Percentiles rank a stretch among this genome's conserved stretches.
Conservation (phyloP, 371 early-diverging fungal species). For the Cokeromyces recurvatus region DNA sequence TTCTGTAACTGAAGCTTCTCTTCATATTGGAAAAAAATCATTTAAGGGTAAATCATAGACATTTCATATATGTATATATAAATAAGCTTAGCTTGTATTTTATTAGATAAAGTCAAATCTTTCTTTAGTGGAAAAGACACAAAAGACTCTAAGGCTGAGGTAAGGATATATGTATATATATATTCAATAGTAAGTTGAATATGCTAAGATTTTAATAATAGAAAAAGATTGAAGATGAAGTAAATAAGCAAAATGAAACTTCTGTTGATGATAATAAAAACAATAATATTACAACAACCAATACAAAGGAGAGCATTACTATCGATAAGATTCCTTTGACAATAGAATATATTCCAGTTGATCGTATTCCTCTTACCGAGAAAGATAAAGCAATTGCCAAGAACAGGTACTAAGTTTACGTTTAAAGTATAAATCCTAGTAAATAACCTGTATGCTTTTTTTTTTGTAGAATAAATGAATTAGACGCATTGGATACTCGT, state of each 20-base stretch:
- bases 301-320: constrained; percentile 26
- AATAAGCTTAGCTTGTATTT: too few relatives aligned
- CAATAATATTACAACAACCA: constrained; percentile 15
- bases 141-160: constrained; percentile 14
- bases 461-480: constrained; percentile 20
- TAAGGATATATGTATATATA: background rate
- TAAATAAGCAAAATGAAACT: constrained; percentile 12
- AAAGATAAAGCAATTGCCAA: constrained; percentile 33
- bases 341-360: constrained; percentile 39
- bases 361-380: constrained; percentile 35
- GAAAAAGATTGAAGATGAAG: constrained; percentile 3
- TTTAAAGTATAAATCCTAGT: too few relatives aligned
- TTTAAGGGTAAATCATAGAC: constrained; percentile 36
- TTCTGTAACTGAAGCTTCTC: constrained; percentile 52
- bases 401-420: constrained; percentile 36
- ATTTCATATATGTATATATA: too few relatives aligned
- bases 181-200: too few relatives aligned
- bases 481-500: constrained; percentile 35
- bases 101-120: constrained; percentile 66
- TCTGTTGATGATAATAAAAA: constrained; percentile 1
- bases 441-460: background rate
- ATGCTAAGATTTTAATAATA: background rate
- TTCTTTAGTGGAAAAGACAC: constrained; percentile 68
- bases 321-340: constrained; percentile 39
- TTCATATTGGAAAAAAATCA: constrained; percentile 45